Evolutionary conservation across 257 asterid genomes (phyloP), one percentile per base, ranked within the genome.

Genomic region (Primulina huaijiensis): DNA sequence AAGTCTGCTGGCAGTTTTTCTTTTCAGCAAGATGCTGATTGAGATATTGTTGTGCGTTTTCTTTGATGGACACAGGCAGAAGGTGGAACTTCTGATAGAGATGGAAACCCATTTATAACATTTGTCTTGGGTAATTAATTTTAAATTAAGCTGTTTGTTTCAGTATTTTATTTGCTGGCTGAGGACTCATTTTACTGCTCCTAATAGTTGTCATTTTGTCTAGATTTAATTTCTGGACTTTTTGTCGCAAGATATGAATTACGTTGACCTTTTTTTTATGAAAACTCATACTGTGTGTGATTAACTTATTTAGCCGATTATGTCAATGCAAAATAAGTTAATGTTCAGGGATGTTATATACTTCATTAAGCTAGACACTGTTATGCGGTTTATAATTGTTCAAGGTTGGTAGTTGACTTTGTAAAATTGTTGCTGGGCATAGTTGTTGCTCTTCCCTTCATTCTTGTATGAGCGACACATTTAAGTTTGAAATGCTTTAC

Each of bases 101-200:
- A 79, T 75, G 70, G 68, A 61, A 65, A n/a, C 53, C 95, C 95
- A 3, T 89, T 84, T 74, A 75, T 90, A 61, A 69, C 97, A 62
- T 93, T 90, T 81, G 94, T 93, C 75, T 75, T 93, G 82, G 97
- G 98, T 93, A 91, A 84, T 60, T 78, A 40, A 59, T 74, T 6
- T 76, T 62, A 68, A 53, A 37, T 62, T 69, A 66, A 38, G 61
- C 72, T 33, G 30, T 59, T 72, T 72, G 20, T 64, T 40, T 71
- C 23, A 38, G n/a, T 66, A 40, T 38, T 25, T 66, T 58, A 52
- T 69, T 35, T 73, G 30, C 72, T 65, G 71, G 70, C 65, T 64
- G 58, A 68, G 21, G 17, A 67, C 65, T 71, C 62, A 46, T 66
- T 53, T 60, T 62, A 27, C 12, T 38, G 64, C 20, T 57, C 33